Percentiles rank a stretch among this genome's conserved stretches.
phyloP scores from a whole-genome alignment of 2,329 filamentous ascomycete species.

The Trichophyton verrucosum region DNA sequence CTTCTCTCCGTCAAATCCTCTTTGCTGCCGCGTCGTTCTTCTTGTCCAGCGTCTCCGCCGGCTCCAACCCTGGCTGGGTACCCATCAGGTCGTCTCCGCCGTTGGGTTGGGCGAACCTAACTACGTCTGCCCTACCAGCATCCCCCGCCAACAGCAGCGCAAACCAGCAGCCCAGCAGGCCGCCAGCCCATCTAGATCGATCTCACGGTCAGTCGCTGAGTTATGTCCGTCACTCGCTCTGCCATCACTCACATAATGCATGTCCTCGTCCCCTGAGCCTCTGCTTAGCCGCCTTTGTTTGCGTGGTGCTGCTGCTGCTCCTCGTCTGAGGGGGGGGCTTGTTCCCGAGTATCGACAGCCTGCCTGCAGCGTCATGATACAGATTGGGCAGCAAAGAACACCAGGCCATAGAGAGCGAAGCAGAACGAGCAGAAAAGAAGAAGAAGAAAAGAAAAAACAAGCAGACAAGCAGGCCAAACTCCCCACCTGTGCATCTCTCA shows the following conservation, averaged over 20 bases:
- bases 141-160: neutral
- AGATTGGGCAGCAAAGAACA: conserved; percentile 5
- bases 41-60: neutral
- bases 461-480: neutral
- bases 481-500: conserved; percentile 5
- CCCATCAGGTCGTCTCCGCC: neutral
- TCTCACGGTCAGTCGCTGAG: too few relatives aligned
- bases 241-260: neutral
- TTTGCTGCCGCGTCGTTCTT: neutral
- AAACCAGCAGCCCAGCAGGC: neutral
- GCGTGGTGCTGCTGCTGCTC: neutral
- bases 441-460: neutral
- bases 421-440: neutral
- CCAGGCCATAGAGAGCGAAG: too few relatives aligned
- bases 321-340: neutral
- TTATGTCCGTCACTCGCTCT: neutral
- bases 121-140: neutral
- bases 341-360: neutral
- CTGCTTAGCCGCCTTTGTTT: neutral
- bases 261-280: neutral
- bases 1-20: neutral
- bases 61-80: neutral
- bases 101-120: neutral
- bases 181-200: neutral
- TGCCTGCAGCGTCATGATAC: neutral